Percentiles rank a stretch among this genome's conserved stretches.
Evolutionary conservation across 23 red algal genomes (phyloP).

Genomic region (Agarophyton chilense): DNA sequence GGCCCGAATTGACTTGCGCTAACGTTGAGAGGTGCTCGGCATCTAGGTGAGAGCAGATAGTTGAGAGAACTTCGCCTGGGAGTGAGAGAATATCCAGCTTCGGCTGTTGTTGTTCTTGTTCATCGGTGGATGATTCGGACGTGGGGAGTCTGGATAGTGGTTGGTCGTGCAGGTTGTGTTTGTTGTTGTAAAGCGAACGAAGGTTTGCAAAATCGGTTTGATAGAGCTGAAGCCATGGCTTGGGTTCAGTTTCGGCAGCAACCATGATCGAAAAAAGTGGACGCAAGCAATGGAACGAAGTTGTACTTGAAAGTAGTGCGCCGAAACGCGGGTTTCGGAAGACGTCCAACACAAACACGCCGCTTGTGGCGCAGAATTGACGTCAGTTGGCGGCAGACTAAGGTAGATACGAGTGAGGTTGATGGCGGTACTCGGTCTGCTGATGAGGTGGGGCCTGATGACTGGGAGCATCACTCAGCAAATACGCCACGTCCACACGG

Average conservation of each 20-base stretch:
- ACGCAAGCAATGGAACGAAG: background rate
- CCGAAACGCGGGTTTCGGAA: no score
- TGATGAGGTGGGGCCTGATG: no score
- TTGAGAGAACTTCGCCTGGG: constrained; percentile 18
- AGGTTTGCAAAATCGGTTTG: constrained; percentile 49
- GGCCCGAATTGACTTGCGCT: constrained; percentile 39
- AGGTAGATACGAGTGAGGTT: no score
- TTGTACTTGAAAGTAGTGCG: background rate
- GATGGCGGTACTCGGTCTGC: no score
- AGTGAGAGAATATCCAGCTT: constrained; percentile 20
- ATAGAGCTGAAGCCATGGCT: constrained; percentile 58
- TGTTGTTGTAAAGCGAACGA: background rate
- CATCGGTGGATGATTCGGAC: background rate
- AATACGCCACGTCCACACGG: no score
- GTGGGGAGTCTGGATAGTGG: background rate
- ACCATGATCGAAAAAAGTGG: background rate
- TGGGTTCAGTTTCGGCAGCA: background rate
- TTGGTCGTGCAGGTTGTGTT: background rate
- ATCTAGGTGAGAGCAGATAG: constrained; percentile 35
- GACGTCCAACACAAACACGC: no score
- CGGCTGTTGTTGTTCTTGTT: background rate
- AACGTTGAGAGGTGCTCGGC: constrained; percentile 22
- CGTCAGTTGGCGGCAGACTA: no score
- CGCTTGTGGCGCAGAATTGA: no score
- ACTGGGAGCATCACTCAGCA: no score